Base-by-base conservation (phyloP, 352 stramenopile species). In the Phytophthora meadii region DNA sequence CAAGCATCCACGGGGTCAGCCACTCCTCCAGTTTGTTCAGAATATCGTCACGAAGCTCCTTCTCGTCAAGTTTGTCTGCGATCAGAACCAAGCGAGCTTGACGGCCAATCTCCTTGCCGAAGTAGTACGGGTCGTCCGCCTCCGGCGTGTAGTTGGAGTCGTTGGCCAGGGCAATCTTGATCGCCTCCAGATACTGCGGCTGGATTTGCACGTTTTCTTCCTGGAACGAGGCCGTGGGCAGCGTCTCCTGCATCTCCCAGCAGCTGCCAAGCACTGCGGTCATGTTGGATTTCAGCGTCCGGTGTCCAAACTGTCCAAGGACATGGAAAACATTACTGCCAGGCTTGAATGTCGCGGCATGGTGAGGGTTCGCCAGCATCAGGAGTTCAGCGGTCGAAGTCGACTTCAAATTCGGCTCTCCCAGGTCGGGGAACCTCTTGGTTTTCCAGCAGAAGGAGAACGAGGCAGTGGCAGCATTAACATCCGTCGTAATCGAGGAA, bases 71-170 rank as follows among this genome's bases (percentile, higher is more conserved):
- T 36, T 90, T 65, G 61, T 97, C 87, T 0, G 89, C 88, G 48
- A 97, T 96, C 9, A 97, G 70, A 47, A 79, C 73, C 25, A 95
- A 70, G 1, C 85, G 84, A 7, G 85, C 84, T 66, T 95, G 87
- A 28, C 85, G 86, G 5, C 61, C 79, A 14, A 94, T 79, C 60
- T 97, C 84, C 65, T 97, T 97, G 52, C 90, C 88, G 53, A 96
- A 97, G 47, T 82, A 91, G 74, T 97, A 97, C 34, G 87, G 81
- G 14, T 93, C 84, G 39, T 82, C 47, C 9, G 86, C 84, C 36
- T 72, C 68, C 0, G 83, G 85, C 3, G 74, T 83, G 70, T 88
- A 93, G 49, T 81, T 86, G 2, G 84, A 84, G 71, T 94, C 85
- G 39, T 89, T 88, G 4, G 61, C 54, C 30, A 95, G 58, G 17